Conservation (phyloP, 169 alveolate genomes). For the Toxoplasma gondii region DNA sequence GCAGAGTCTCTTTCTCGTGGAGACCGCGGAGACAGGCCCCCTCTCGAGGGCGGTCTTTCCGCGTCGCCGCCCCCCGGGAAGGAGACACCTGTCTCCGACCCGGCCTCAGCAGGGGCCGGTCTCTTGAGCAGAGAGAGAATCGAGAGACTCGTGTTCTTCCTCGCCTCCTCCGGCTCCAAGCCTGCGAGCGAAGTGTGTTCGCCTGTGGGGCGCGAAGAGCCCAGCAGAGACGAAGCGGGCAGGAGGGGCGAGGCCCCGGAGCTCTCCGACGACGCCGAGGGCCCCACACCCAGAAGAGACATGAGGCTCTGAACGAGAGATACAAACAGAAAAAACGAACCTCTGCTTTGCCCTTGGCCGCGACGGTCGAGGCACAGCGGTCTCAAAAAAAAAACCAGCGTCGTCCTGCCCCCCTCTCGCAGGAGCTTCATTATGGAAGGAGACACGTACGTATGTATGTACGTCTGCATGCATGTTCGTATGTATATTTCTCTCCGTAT, state of each 20-base stretch:
- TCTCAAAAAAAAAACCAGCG: too few relatives aligned
- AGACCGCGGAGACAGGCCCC: background rate
- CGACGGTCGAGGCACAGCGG: too few relatives aligned
- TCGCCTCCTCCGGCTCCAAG: background rate
- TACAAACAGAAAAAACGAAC: background rate
- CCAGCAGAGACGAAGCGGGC: background rate
- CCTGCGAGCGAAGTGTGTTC: background rate
- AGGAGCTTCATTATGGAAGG: too few relatives aligned
- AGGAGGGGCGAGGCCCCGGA: background rate
- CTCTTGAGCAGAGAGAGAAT: background rate
- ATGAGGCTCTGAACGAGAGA: background rate
- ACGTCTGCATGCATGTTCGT: too few relatives aligned
- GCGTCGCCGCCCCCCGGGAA: background rate
- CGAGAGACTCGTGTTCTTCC: background rate
- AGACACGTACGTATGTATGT: too few relatives aligned
- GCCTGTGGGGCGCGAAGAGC: too few relatives aligned
- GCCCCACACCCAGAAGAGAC: background rate
- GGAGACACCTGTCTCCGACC: conserved; percentile 6
- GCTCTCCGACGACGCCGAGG: background rate
- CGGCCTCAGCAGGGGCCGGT: background rate
- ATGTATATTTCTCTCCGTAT: too few relatives aligned
- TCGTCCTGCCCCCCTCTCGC: too few relatives aligned
- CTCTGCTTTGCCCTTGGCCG: background rate
- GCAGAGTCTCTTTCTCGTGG: background rate
- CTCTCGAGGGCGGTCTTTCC: background rate